Percentiles rank a stretch among this genome's conserved stretches.
These are phyloP conservation scores for Camelina hispida DNA, from an alignment of 345 rosid genomes.

Conservation along the genomic window DNA sequence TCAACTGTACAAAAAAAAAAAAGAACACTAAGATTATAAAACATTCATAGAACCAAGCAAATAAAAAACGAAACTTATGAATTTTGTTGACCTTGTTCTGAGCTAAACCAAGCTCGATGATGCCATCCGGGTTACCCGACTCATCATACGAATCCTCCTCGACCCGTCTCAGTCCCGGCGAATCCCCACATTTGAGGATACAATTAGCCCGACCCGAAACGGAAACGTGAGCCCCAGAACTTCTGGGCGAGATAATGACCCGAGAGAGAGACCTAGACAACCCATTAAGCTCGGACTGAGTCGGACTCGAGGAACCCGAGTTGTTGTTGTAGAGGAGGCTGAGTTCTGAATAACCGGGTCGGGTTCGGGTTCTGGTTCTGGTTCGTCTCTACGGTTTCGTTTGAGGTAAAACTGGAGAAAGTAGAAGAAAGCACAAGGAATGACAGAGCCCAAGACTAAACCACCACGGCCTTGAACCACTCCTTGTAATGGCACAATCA, in stretches of 20 bases:
- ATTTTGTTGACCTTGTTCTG: conserved; percentile 47
- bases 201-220: conserved; percentile 59
- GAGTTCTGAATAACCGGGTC: conserved; percentile 38
- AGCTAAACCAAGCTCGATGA: conserved; percentile 74
- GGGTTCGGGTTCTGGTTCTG: conserved; percentile 41
- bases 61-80: neutral
- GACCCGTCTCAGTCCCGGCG: conserved; percentile 63
- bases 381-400: conserved; percentile 55
- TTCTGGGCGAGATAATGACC: conserved; percentile 60
- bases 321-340: neutral
- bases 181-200: conserved; percentile 57
- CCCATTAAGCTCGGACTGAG: conserved; percentile 57
- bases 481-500: conserved; percentile 90
- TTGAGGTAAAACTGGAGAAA: conserved; percentile 82
- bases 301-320: conserved; percentile 34
- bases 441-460: conserved; percentile 79
- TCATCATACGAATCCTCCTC: conserved; percentile 74
- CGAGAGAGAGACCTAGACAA: conserved; percentile 68
- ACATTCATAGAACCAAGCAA: neutral
- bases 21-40: neutral
- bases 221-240: conserved; percentile 56
- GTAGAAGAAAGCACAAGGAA: conserved; percentile 90
- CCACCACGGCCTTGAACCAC: conserved; percentile 92
- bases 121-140: conserved; percentile 64
- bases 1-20: neutral